Percentiles rank a stretch among this genome's conserved stretches.
These are phyloP conservation scores for Arabis alpina DNA, from an alignment of 345 rosid species.

Conservation along the genomic window DNA sequence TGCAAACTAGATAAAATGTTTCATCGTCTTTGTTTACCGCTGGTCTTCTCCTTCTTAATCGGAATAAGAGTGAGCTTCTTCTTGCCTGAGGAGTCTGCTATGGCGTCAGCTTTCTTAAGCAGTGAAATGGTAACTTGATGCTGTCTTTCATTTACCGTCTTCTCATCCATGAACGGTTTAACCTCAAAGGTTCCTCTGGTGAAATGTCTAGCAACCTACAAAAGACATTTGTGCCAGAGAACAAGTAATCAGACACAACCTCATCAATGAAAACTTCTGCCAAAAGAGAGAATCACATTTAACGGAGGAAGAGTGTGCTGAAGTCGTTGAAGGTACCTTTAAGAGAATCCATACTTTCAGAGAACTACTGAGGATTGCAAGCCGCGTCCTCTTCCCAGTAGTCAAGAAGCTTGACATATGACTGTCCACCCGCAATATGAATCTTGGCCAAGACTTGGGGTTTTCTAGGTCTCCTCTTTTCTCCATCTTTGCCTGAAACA, in stretches of 20 bases:
- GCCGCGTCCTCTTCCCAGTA: constrained; percentile 76
- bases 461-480: constrained; percentile 65
- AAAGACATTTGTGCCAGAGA: constrained; percentile 8
- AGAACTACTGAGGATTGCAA: constrained; percentile 88
- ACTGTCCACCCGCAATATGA: constrained; percentile 78
- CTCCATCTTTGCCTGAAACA: constrained; percentile 63
- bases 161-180: constrained; percentile 70
- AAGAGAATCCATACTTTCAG: constrained; percentile 93
- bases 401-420: constrained; percentile 89
- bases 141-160: constrained; percentile 51
- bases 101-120: constrained; percentile 60
- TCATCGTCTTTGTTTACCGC: constrained; percentile 46
- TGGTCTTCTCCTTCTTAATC: constrained; percentile 59
- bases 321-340: constrained; percentile 57
- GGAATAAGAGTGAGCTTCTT: constrained; percentile 81
- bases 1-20: background rate
- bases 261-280: constrained; percentile 8
- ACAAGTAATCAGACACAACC: constrained; percentile 13
- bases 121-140: constrained; percentile 66
- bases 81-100: constrained; percentile 58
- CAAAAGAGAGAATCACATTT: background rate
- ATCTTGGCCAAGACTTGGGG: constrained; percentile 88
- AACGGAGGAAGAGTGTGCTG: constrained; percentile 6
- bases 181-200: constrained; percentile 82
- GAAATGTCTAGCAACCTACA: constrained; percentile 87